Percentiles rank a stretch among this genome's conserved stretches.
Conservation (phyloP, 78 protist species). For the Mastigamoeba balamuthi region DNA sequence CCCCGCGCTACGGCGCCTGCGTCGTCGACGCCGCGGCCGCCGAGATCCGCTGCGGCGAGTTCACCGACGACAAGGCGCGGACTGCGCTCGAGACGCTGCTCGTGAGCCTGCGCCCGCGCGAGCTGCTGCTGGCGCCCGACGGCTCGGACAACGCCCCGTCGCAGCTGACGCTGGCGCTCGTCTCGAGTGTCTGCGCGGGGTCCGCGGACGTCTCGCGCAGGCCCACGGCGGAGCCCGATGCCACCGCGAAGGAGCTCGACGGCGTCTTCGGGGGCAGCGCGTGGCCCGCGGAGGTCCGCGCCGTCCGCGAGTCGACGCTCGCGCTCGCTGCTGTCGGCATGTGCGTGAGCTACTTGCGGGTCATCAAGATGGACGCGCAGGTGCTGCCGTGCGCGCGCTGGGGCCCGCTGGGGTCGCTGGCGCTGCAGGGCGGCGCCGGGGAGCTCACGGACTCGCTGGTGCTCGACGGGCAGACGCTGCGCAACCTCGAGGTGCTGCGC, state of each 20-base stretch:
- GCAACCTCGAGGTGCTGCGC: conserved; percentile 31
- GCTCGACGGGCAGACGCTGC: conserved; percentile 37
- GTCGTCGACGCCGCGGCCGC: conserved; percentile 57
- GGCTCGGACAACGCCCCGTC: background rate
- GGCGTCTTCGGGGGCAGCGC: background rate
- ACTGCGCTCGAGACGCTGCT: conserved; percentile 39
- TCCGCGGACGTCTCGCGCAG: background rate
- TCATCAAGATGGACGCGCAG: conserved; percentile 5
- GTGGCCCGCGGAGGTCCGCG: background rate
- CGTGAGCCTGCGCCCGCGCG: conserved; percentile 28
- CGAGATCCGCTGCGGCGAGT: conserved; percentile 4
- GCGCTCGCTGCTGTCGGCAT: conserved; percentile 22
- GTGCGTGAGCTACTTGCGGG: conserved; percentile 13
- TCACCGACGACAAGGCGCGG: conserved; percentile 24
- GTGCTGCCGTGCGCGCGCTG: conserved; percentile 4
- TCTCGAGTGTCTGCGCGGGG: too few species aligned
- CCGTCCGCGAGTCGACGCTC: background rate
- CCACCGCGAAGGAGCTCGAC: background rate
- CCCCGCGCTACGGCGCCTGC: conserved; percentile 29
- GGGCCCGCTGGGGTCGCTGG: conserved; percentile 10
- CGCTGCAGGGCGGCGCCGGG: background rate
- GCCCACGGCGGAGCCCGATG: background rate
- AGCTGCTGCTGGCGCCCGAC: conserved; percentile 14
- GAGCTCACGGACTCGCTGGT: conserved; percentile 5
- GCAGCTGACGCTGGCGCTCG: background rate